These are phyloP conservation scores for Kurtzmaniella quercitrusa DNA, from an alignment of 1,139 yeast species.

Conservation along the genomic window DNA sequence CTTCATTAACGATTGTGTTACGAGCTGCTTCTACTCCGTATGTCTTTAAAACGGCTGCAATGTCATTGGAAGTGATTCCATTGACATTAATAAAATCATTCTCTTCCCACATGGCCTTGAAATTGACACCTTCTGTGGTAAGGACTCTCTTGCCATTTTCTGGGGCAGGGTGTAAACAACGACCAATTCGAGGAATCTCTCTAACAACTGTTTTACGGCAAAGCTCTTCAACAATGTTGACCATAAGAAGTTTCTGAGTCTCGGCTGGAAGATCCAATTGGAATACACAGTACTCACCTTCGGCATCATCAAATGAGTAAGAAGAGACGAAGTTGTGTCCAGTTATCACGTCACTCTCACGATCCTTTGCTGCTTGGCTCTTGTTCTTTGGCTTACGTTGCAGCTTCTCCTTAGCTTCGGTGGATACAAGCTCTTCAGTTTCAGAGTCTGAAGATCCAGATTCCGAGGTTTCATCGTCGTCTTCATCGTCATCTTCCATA, in stretches of 20 bases:
- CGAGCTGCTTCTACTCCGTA: constrained; percentile 99
- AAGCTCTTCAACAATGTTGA: constrained; percentile 88
- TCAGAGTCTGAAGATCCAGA: constrained; percentile 20
- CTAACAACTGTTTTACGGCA: constrained; percentile 90
- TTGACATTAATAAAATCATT: constrained; percentile 88
- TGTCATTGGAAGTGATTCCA: constrained; percentile 86
- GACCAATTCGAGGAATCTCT: constrained; percentile 85
- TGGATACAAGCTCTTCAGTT: constrained; percentile 18
- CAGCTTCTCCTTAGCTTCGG: constrained; percentile 2
- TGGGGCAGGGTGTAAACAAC: constrained; percentile 84
- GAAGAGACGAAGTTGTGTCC: constrained; percentile 68
- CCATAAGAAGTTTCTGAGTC: constrained; percentile 94
- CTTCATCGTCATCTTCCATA: constrained; percentile 35
- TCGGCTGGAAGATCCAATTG: constrained; percentile 79
- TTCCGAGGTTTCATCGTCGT: constrained; percentile 12
- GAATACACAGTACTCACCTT: constrained; percentile 93
- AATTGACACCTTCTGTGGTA: constrained; percentile 97
- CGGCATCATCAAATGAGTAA: constrained; percentile 84
- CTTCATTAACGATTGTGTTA: constrained; percentile 93
- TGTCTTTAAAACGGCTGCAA: constrained; percentile 81
- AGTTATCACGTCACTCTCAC: constrained; percentile 78
- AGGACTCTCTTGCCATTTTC: constrained; percentile 63
- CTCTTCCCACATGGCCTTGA: constrained; percentile 97
- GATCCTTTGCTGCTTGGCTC: constrained; percentile 66
- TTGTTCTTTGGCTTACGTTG: constrained; percentile 20